Evolutionary conservation across 2,329 filamentous ascomycete species (phyloP).

Genomic region (Pestalotiopsis sp.): DNA sequence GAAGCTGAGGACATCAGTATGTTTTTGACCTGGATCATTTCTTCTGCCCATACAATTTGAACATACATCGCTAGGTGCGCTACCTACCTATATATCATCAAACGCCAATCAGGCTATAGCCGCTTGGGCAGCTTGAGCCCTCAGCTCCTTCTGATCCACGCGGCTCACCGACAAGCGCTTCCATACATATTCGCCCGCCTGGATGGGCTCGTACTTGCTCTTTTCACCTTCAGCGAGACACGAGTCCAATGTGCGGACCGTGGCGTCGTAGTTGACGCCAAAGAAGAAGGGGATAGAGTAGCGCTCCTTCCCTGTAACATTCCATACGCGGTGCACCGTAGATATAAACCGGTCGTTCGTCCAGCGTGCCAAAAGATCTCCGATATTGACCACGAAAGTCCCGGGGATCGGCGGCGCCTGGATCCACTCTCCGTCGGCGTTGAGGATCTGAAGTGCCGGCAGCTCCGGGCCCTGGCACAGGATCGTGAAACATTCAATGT

Average conservation of each 20-base stretch:
- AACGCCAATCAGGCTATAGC: background rate
- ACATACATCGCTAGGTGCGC: too few species aligned
- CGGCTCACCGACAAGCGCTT: background rate
- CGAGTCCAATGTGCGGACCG: background rate
- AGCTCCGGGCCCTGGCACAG: conserved; percentile 17
- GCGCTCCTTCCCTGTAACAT: conserved; percentile 6
- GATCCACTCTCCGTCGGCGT: conserved; percentile 22
- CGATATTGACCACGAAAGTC: conserved; percentile 14
- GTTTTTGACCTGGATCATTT: too few species aligned
- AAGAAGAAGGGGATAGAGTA: conserved; percentile 16
- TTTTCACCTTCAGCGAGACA: background rate
- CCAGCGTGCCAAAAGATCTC: conserved; percentile 4
- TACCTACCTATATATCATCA: too few species aligned
- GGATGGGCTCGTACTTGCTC: conserved; percentile 3
- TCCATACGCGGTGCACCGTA: conserved; percentile 12
- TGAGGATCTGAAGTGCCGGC: conserved; percentile 18
- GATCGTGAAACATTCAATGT: conserved; percentile 23
- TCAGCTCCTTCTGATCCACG: background rate
- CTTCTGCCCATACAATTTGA: too few species aligned
- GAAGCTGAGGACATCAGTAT: too few species aligned
- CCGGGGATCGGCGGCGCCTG: conserved; percentile 19
- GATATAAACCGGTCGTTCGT: conserved; percentile 14
- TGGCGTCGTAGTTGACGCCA: conserved; percentile 4
- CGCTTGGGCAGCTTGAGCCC: conserved; percentile 6
- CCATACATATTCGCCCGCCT: conserved; percentile 5